Conservation (phyloP, 1,284 basidiomycete species). For the Sanghuangporus weigelae region DNA sequence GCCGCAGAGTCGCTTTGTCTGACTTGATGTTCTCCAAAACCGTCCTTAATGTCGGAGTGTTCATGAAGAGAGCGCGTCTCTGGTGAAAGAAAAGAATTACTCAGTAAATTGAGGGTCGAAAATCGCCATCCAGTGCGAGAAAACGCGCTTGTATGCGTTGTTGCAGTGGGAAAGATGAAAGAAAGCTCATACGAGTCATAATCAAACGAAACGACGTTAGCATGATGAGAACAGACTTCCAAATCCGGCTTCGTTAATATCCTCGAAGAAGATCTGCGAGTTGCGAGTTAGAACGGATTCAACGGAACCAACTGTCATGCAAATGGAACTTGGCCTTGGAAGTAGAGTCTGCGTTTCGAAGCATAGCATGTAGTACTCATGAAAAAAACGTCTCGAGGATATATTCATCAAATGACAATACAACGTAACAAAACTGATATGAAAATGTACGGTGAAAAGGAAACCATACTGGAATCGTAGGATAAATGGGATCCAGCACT, state of each 20-base stretch:
- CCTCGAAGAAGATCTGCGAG: too few species aligned
- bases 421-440: neutral
- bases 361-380: too few species aligned
- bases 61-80: conserved; percentile 5
- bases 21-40: conserved; percentile 54
- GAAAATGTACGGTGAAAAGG: conserved; percentile 4
- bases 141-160: neutral
- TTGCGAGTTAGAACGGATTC: too few species aligned
- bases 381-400: too few species aligned
- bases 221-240: neutral
- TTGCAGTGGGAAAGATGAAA: neutral
- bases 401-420: neutral
- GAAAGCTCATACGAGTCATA: neutral
- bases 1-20: conserved; percentile 69
- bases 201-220: neutral
- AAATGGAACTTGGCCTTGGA: too few species aligned
- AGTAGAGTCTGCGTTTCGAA: too few species aligned
- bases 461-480: conserved; percentile 14
- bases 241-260: too few species aligned
- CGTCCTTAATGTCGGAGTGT: conserved; percentile 33
- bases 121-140: neutral
- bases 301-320: too few species aligned
- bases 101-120: neutral
- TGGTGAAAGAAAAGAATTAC: neutral
- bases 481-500: conserved; percentile 10